Evolutionary conservation across 2,329 filamentous ascomycete species (phyloP).

Genomic region (Hymenoscyphus fructigenus): DNA sequence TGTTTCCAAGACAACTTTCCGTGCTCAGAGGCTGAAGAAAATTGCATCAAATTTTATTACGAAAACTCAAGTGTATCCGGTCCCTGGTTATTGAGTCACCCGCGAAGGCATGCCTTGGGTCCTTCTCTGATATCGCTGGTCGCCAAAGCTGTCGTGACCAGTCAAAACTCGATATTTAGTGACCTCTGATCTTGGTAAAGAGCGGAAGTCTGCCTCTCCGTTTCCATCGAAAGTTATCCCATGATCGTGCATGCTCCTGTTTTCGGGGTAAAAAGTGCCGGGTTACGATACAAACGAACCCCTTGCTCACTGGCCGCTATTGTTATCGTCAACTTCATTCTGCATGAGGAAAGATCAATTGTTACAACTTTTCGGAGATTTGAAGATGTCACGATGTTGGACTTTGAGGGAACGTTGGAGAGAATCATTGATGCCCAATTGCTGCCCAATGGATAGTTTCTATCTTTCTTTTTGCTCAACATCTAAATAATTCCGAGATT

Average conservation of each 20-base stretch:
- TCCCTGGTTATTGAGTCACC: too few relatives aligned
- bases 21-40: too few relatives aligned
- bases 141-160: neutral
- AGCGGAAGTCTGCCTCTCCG: neutral
- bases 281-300: neutral
- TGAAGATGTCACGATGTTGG: neutral
- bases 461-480: neutral
- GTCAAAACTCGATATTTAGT: neutral
- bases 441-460: neutral
- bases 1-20: too few relatives aligned
- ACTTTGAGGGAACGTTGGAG: neutral
- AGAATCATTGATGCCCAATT: neutral
- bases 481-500: too few relatives aligned
- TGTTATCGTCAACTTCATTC: neutral
- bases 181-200: neutral
- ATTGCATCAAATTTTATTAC: too few relatives aligned
- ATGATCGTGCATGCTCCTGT: neutral
- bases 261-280: neutral
- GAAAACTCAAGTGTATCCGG: too few relatives aligned
- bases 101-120: too few relatives aligned
- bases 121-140: neutral
- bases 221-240: neutral
- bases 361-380: neutral
- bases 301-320: neutral
- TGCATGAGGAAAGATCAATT: neutral